Percentiles rank a stretch among this genome's conserved stretches.
Conservation (phyloP, 352 stramenopile species). For the Phytophthora fragariae region DNA sequence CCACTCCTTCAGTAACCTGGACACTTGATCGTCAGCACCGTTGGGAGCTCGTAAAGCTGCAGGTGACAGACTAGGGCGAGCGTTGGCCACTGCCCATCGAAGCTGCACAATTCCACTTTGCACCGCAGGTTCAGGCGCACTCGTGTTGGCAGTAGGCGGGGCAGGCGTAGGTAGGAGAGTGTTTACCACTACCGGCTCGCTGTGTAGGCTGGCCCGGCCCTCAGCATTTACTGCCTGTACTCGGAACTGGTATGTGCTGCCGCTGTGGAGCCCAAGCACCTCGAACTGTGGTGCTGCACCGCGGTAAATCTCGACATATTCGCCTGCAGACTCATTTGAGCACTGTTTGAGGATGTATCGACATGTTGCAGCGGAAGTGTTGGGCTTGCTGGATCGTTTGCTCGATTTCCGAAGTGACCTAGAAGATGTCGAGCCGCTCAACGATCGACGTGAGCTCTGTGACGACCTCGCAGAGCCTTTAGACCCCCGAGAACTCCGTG, state of each 20-base stretch:
- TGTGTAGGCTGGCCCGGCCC: conserved; percentile 71
- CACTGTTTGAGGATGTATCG: conserved; percentile 91
- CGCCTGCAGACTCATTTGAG: conserved; percentile 73
- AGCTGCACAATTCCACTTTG: conserved; percentile 52
- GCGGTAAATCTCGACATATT: conserved; percentile 90
- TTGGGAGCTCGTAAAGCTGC: conserved; percentile 58
- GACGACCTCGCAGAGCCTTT: conserved; percentile 24
- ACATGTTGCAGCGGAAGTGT: conserved; percentile 36
- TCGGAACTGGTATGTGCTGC: conserved; percentile 90
- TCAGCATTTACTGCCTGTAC: conserved; percentile 88
- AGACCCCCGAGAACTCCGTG: conserved; percentile 25
- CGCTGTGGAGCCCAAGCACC: conserved; percentile 82
- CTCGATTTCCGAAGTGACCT: conserved; percentile 27
- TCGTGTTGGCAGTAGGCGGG: conserved; percentile 38
- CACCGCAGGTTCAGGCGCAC: conserved; percentile 41
- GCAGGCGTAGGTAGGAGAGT: conserved; percentile 82
- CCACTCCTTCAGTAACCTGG: conserved; percentile 86
- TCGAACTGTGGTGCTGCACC: conserved; percentile 72
- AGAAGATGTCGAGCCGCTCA: conserved; percentile 29
- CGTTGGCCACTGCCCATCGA: conserved; percentile 55
- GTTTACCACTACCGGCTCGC: conserved; percentile 81
- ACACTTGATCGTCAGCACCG: conserved; percentile 63
- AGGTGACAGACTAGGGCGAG: conserved; percentile 55
- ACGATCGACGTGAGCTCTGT: conserved; percentile 17
- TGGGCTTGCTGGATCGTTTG: conserved; percentile 21